A percentile compares a stretch with the other conserved stretches of the same genome.
These are phyloP conservation scores for Mrakiaceae sp. DNA, from an alignment of 1,284 basidiomycete species.

Conservation along the genomic window DNA sequence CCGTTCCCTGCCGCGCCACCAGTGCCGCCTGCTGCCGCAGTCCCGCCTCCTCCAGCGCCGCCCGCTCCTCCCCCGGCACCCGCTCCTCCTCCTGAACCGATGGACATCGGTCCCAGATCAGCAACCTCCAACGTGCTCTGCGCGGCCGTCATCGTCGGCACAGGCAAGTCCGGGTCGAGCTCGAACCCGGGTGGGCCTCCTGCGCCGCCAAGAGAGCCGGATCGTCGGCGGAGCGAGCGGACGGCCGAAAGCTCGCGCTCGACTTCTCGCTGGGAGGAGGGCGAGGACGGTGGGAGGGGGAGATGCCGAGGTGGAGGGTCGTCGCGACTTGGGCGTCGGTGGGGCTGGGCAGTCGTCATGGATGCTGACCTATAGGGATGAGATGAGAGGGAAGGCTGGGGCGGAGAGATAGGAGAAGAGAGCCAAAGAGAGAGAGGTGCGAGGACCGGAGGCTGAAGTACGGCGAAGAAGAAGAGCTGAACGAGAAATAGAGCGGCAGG, in stretches of 20 bases:
- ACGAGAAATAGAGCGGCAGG: too few relatives aligned
- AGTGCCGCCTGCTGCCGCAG: background rate
- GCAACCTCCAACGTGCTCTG: conserved; percentile 5
- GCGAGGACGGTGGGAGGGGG: too few relatives aligned
- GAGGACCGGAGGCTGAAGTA: too few relatives aligned
- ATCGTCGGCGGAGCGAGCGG: conserved; percentile 16
- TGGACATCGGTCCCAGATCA: background rate
- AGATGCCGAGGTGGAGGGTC: too few relatives aligned
- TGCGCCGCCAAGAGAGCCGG: conserved; percentile 10
- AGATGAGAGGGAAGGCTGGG: too few relatives aligned
- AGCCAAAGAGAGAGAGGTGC: too few relatives aligned
- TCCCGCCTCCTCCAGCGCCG: background rate
- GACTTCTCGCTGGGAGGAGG: background rate
- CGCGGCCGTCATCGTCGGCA: conserved; percentile 2
- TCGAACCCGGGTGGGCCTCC: background rate
- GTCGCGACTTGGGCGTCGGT: too few relatives aligned
- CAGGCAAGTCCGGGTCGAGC: conserved; percentile 15
- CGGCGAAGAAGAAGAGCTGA: too few relatives aligned
- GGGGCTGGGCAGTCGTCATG: too few relatives aligned
- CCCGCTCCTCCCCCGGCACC: background rate
- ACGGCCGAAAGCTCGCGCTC: conserved; percentile 16
- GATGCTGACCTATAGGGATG: too few relatives aligned
- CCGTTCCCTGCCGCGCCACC: background rate
- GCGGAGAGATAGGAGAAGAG: too few relatives aligned
- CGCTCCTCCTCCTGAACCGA: background rate